A percentile compares a stretch with the other conserved stretches of the same genome.
phyloP scores from a whole-genome alignment of 225 moss, liverwort and hornwort genomes.

The Pseudoscleropodium purum region DNA sequence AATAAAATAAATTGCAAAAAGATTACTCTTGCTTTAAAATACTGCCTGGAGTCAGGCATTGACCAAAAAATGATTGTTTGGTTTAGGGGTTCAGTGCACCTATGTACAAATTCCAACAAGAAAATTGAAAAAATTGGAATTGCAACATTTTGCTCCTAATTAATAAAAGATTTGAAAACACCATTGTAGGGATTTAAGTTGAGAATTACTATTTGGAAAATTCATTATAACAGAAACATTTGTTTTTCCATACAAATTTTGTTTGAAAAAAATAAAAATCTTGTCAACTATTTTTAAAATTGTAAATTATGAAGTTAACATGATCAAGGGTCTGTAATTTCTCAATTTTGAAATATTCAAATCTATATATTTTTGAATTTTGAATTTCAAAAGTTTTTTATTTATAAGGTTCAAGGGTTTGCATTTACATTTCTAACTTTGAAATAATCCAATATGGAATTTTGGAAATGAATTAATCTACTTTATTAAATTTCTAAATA shows the following conservation, averaged over 20 bases:
- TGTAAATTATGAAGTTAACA: background rate
- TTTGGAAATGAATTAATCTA: too few species aligned
- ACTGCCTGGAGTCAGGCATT: too few species aligned
- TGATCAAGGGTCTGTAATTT: background rate
- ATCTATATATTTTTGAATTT: background rate
- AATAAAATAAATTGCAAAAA: too few species aligned
- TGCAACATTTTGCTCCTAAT: background rate
- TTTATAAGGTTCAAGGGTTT: background rate
- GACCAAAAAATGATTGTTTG: too few species aligned
- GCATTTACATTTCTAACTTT: background rate
- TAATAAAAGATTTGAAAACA: rapidly evolving
- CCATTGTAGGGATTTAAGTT: background rate
- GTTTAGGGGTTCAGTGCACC: background rate
- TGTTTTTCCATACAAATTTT: background rate
- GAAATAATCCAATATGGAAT: too few species aligned
- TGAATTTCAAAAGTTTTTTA: background rate
- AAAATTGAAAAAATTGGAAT: background rate
- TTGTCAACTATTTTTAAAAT: background rate
- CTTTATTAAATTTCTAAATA: too few species aligned
- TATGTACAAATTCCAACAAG: rapidly evolving
- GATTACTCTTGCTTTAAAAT: too few species aligned
- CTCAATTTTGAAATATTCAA: background rate
- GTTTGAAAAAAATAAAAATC: background rate
- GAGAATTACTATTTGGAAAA: rapidly evolving
- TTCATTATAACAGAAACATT: background rate